Conservation (phyloP, 2,329 filamentous ascomycete genomes). For the Epichloe baconii region DNA sequence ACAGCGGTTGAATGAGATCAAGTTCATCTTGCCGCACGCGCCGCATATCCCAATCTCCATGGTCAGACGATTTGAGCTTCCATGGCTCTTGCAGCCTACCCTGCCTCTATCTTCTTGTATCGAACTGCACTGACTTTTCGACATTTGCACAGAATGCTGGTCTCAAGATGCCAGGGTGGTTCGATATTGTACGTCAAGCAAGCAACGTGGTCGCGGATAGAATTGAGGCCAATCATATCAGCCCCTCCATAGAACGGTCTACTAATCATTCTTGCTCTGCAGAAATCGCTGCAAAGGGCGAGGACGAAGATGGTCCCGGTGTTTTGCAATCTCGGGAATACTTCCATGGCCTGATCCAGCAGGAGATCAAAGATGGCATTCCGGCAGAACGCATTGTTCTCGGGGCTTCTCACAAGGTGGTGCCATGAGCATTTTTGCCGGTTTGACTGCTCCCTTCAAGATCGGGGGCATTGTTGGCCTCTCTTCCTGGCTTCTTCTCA, state of each 20-base stretch:
- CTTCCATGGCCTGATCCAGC: constrained; percentile 64
- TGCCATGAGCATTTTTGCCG: constrained; percentile 69
- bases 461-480: constrained; percentile 75
- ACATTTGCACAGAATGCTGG: constrained; percentile 49
- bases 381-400: constrained; percentile 69
- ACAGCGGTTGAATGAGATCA: constrained; percentile 72
- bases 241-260: neutral
- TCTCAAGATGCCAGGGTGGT: constrained; percentile 78
- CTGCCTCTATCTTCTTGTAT: neutral
- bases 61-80: constrained; percentile 14
- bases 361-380: constrained; percentile 69
- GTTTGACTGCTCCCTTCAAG: constrained; percentile 56
- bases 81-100: neutral
- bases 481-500: constrained; percentile 67
- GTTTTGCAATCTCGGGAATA: constrained; percentile 47
- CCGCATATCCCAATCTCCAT: constrained; percentile 74
- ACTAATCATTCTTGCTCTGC: neutral
- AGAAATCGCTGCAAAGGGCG: constrained; percentile 21
- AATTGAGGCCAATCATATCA: neutral
- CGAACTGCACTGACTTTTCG: neutral
- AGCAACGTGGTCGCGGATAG: neutral
- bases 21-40: constrained; percentile 90
- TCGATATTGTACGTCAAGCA: constrained; percentile 50
- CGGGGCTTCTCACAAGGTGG: constrained; percentile 78
- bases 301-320: constrained; percentile 54